Evolutionary conservation across 495 filamentous ascomycete genomes (phyloP).

Genomic region (Talaromyces stipitatus): DNA sequence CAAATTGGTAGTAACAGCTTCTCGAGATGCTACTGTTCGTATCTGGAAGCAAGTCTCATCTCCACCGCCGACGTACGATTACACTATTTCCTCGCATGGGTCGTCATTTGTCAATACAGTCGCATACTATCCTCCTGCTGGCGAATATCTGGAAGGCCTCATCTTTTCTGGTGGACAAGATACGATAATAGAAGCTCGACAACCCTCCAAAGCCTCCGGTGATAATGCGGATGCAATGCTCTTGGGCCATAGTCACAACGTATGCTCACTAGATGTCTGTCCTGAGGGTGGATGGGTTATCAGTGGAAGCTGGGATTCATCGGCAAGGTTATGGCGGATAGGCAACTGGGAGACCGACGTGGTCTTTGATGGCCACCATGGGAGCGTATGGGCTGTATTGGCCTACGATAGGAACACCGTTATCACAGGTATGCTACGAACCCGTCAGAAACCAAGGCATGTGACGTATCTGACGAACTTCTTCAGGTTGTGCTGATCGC

Average conservation of each 20-base stretch:
- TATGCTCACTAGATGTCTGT: constrained; percentile 77
- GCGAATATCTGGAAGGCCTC: constrained; percentile 67
- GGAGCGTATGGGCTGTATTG: constrained; percentile 84
- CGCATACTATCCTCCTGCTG: constrained; percentile 65
- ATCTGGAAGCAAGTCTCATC: constrained; percentile 67
- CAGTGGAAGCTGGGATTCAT: constrained; percentile 92
- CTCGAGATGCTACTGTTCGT: constrained; percentile 84
- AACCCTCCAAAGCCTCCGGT: constrained; percentile 51
- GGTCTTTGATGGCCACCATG: constrained; percentile 67
- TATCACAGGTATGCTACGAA: constrained; percentile 58
- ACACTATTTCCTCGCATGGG: constrained; percentile 65
- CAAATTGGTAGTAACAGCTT: constrained; percentile 71
- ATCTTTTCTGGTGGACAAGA: constrained; percentile 84
- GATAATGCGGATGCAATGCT: constrained; percentile 81
- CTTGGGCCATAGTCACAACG: constrained; percentile 76
- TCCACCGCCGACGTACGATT: constrained; percentile 65
- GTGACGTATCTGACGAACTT: not conserved
- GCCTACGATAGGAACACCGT: constrained; percentile 72
- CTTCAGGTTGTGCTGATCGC: constrained; percentile 71
- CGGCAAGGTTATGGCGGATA: constrained; percentile 69
- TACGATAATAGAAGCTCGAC: constrained; percentile 83
- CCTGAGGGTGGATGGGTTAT: constrained; percentile 64
- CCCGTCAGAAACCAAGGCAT: not conserved
- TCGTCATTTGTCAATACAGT: constrained; percentile 79
- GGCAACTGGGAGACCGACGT: constrained; percentile 69